Evolutionary conservation across 1,284 basidiomycete species (phyloP).

Genomic region (Malassezia vespertilionis): DNA sequence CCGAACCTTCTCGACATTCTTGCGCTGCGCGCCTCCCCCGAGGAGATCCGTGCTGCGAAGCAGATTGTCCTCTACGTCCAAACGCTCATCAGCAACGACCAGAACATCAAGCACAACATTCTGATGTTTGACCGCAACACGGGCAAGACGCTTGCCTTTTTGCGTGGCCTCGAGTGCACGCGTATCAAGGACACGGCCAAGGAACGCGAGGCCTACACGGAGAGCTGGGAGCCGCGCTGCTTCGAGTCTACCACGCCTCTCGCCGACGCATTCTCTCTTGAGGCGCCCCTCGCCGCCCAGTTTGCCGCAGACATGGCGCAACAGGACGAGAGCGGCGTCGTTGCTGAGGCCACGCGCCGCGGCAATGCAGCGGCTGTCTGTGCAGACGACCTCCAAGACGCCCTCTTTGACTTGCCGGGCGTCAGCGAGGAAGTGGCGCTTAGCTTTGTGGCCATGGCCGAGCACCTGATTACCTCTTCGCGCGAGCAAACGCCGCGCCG

Average conservation of each 20-base stretch:
- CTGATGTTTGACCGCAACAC: constrained; percentile 19
- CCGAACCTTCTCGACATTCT: constrained; percentile 16
- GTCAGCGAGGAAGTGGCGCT: constrained; percentile 5
- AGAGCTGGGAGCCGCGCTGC: constrained; percentile 16
- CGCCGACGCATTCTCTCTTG: constrained; percentile 4
- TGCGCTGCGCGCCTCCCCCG: constrained; percentile 13
- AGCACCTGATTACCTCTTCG: constrained; percentile 14
- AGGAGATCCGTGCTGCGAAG: constrained; percentile 15
- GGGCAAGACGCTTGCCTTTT: constrained; percentile 18
- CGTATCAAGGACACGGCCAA: constrained; percentile 19
- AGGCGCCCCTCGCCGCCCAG: not conserved
- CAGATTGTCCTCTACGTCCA: constrained; percentile 9
- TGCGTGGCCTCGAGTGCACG: constrained; percentile 19
- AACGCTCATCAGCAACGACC: constrained; percentile 13
- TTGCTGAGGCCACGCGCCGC: constrained; percentile 3
- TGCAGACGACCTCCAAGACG: constrained; percentile 10
- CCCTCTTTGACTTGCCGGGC: constrained; percentile 10
- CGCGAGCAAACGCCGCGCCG: constrained; percentile 4
- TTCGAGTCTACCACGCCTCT: constrained; percentile 3
- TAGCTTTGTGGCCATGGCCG: not conserved
- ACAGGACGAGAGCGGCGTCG: constrained; percentile 6
- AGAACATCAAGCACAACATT: constrained; percentile 18
- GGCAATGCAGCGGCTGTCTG: not conserved
- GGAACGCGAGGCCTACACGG: constrained; percentile 14
- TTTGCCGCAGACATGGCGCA: constrained; percentile 6